phyloP scores from a whole-genome alignment of 805 yeast genomes.

The Hanseniaspora vineae region DNA sequence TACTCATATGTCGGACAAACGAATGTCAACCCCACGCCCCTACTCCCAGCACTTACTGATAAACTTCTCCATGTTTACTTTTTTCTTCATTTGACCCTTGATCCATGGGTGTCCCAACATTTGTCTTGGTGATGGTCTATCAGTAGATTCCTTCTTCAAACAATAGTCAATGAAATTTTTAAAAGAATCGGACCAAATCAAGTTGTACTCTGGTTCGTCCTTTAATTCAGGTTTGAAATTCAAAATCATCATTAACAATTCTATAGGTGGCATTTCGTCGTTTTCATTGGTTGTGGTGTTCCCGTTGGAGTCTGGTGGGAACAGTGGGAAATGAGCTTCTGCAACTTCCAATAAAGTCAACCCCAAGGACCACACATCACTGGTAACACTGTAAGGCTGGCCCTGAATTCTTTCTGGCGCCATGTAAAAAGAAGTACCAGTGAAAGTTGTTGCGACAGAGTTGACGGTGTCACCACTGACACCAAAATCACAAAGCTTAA shows the following conservation, averaged over 20 bases:
- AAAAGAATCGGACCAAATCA: conserved; percentile 72
- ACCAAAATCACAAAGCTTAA: conserved; percentile 93
- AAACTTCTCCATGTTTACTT: conserved; percentile 77
- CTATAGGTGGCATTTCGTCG: conserved; percentile 60
- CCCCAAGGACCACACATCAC: conserved; percentile 96
- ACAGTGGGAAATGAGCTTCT: conserved; percentile 78
- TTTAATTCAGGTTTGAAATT: conserved; percentile 68
- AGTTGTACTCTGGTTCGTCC: conserved; percentile 65
- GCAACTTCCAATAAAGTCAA: conserved; percentile 88
- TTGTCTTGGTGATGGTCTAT: conserved; percentile 86
- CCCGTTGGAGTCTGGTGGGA: conserved; percentile 15
- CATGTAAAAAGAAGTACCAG: conserved; percentile 97
- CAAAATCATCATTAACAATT: conserved; percentile 65
- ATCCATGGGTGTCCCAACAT: conserved; percentile 94
- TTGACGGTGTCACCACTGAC: conserved; percentile 95
- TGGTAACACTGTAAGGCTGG: conserved; percentile 85
- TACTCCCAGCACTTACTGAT: conserved; percentile 58
- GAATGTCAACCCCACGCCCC: too few relatives aligned
- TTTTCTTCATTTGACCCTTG: conserved; percentile 54
- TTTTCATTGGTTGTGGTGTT: conserved; percentile 7
- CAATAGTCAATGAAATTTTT: conserved; percentile 73
- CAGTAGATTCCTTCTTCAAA: conserved; percentile 62
- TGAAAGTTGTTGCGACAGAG: conserved; percentile 89
- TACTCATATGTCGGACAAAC: too few relatives aligned
- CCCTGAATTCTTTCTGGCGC: conserved; percentile 97